A percentile compares a stretch with the other conserved stretches of the same genome.
Conservation (phyloP, 495 filamentous ascomycete genomes). For the Xylaria castorea region DNA sequence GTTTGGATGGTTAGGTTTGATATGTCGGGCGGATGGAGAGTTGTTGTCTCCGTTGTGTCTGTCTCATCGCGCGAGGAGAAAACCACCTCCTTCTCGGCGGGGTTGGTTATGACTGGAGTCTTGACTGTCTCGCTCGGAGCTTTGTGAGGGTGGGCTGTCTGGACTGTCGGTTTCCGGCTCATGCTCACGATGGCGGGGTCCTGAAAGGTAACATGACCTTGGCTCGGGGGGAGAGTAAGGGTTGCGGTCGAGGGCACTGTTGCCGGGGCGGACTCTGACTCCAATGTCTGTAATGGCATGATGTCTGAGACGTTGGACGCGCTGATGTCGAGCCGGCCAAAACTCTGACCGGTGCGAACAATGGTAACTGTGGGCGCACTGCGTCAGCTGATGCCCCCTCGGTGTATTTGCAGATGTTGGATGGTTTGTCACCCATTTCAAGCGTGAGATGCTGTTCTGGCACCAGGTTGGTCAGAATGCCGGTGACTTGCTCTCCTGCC, state of each 20-base stretch:
- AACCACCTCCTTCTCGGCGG: slow-evolving; percentile 31
- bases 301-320: slow-evolving; percentile 45
- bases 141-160: slow-evolving; percentile 32
- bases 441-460: slow-evolving; percentile 77
- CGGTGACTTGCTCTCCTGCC: slow-evolving; percentile 68
- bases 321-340: slow-evolving; percentile 29
- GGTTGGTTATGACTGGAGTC: slow-evolving; percentile 34
- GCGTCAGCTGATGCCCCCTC: slow-evolving; percentile 14
- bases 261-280: neutral
- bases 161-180: slow-evolving; percentile 36
- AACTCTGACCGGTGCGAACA: slow-evolving; percentile 33
- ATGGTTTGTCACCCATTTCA: slow-evolving; percentile 68
- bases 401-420: neutral
- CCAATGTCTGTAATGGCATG: slow-evolving; percentile 51
- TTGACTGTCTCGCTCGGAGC: slow-evolving; percentile 48
- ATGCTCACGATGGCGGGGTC: slow-evolving; percentile 64
- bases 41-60: slow-evolving; percentile 25
- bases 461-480: slow-evolving; percentile 73
- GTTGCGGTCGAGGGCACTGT: neutral
- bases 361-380: slow-evolving; percentile 25
- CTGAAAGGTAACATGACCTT: slow-evolving; percentile 45
- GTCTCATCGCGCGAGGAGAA: slow-evolving; percentile 40
- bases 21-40: slow-evolving; percentile 17
- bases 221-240: slow-evolving; percentile 16
- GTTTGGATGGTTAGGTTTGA: slow-evolving; percentile 28